phyloP scores from a whole-genome alignment of 768 basidiomycete genomes.

The Macrolepiota fuliginosa region DNA sequence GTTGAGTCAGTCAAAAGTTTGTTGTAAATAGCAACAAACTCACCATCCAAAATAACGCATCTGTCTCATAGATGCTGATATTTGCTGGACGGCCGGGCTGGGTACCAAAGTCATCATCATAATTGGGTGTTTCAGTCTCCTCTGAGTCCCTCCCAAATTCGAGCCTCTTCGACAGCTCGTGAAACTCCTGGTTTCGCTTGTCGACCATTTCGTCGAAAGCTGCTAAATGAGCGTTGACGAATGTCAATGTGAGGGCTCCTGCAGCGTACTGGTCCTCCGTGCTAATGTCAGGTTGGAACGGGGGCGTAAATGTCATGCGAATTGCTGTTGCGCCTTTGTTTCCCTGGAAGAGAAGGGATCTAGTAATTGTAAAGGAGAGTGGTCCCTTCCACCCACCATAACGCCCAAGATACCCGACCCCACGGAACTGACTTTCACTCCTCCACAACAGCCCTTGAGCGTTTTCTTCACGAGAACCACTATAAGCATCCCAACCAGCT shows the following conservation, averaged over 20 bases:
- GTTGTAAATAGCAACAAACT: constrained; percentile 13
- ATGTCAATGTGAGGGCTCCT: constrained; percentile 54
- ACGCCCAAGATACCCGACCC: constrained; percentile 77
- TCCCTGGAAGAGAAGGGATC: constrained; percentile 42
- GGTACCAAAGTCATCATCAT: constrained; percentile 17
- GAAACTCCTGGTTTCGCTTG: constrained; percentile 71
- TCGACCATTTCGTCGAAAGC: constrained; percentile 81
- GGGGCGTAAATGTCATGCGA: constrained; percentile 55
- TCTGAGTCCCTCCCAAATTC: constrained; percentile 38
- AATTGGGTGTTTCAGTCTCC: neutral
- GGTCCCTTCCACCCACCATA: constrained; percentile 47
- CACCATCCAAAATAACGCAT: constrained; percentile 80
- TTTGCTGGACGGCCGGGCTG: constrained; percentile 15
- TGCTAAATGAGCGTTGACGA: constrained; percentile 81
- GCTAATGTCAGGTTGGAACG: constrained; percentile 16
- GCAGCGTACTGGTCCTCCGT: constrained; percentile 15
- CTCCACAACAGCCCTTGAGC: constrained; percentile 47
- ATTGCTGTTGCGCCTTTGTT: constrained; percentile 81
- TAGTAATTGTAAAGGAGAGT: neutral
- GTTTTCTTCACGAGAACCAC: constrained; percentile 61
- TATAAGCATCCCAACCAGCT: constrained; percentile 84
- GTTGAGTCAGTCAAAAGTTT: neutral
- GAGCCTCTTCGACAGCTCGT: constrained; percentile 61
- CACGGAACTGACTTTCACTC: constrained; percentile 49
- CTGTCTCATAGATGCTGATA: constrained; percentile 52